Evolutionary conservation across 129 eudicot species (phyloP), one percentile per base, ranked within the genome.

Genomic region (Mikania micrantha): DNA sequence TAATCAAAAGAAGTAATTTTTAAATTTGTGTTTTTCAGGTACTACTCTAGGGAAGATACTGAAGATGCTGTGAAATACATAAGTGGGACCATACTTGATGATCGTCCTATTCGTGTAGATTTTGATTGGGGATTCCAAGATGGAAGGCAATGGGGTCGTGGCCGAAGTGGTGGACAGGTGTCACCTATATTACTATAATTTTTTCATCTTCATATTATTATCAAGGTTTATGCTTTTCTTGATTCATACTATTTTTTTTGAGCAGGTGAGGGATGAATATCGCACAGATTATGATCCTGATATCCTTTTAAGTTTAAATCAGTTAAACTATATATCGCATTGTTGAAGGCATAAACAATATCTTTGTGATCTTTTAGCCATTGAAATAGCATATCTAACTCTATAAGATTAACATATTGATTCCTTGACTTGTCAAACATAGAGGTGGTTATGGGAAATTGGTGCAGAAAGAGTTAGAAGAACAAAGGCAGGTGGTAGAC

Each of bases 141-240:
- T 74, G 99, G 99, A 64, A 82, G 99, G 68, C 99, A 93, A 72
- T 93, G 99, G 99, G 99, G 99, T 10, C 99, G 99, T 70, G 99
- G 99, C 36, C 82, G 95, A 75, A 93, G 99, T 85, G 99, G 99
- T 82, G 98, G 96, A 19, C 96, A 90, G 90, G 96, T 86, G 72
- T 59, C 70, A 71, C 56, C 48, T 64, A 44, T 65, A 47, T 20
- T 75, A 53, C 19, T 71, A 7, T 7, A 61, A 29, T 48, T 27
- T 62, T 29, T 63, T 38, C 4, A n/a, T 56, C 3, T 9, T 21
- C 21, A 4, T 39, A 25, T 4, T 16, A 17, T 9, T 39, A 13
- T 38, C 9, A 7, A 52, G 24, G 66, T 40, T 63, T 54, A 56
- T 28, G 6, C 24, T 64, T 36, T 25, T 39, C 28, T 24, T 66